Base-by-base conservation (phyloP, 192 early-diverging fungal genomes). In the Coemansia sp. region DNA sequence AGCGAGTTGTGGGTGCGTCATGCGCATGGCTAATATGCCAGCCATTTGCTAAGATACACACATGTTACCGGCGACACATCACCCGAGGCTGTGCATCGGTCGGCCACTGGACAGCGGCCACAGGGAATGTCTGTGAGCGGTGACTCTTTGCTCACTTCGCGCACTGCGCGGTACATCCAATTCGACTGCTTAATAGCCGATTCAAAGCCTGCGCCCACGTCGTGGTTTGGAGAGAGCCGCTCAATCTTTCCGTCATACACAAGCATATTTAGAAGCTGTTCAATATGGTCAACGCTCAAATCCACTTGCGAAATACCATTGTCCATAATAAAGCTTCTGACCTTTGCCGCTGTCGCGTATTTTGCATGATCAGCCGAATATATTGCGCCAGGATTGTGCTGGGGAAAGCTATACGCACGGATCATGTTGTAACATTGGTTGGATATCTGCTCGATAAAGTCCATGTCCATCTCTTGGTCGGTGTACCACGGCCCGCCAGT, bases 401-500 rank as follows among this genome's bases (percentile, higher is more conserved):
- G 61, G 22, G 76, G 82, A 50, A 57, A 82, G 57, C 79, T 82
- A 38, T 76, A 60, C 8, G 84, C 75, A 14, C 84, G 72, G 29
- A 96, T 92, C 62, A 83, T 91, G 62, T 90, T 87, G 78, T 91
- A 88, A 66, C 87, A 88, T 62, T 87, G 85, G 2, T 73, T 62
- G 27, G 87, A 84, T 22, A 98, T 65, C 60, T 84, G 85, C 35
- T 94, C 89, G 59, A 97, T 94, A 69, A 97, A 98, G 22, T 93
- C 90, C 4, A 84, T 85, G 83, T 96, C 94, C 66, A 97, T 78
- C 64, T 93, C 92, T 57, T 94, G 88, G 82, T 95, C 93, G 5
- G 91, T 93, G 70, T 92, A 98, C 91, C 91, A 98, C 8, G 90
- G 86, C 9, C 94, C 93, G 62, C 95, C 95, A 12, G 94, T 95